Conservation (phyloP, 768 basidiomycete genomes). For the Agaricus blazei region DNA sequence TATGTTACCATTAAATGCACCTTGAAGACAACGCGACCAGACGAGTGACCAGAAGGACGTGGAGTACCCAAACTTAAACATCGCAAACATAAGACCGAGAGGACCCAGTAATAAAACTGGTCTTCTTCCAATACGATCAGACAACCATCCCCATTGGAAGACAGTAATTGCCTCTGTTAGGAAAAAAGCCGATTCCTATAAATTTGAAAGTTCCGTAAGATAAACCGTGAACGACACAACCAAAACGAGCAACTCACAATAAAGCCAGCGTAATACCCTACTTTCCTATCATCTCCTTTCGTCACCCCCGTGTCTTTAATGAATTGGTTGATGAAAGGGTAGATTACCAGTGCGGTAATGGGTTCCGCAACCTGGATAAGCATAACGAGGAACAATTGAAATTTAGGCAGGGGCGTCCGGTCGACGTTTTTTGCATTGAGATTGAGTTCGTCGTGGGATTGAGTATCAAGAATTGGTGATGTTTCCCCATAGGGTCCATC, state of each 20-base stretch:
- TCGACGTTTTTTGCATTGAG: constrained; percentile 1
- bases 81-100: constrained; percentile 32
- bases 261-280: constrained; percentile 45
- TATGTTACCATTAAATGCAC: constrained; percentile 35
- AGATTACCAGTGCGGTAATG: constrained; percentile 37
- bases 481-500: background rate
- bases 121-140: constrained; percentile 40
- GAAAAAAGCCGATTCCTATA: constrained; percentile 40
- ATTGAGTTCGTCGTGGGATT: background rate
- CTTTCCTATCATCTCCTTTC: constrained; percentile 36
- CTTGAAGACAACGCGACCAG: constrained; percentile 26
- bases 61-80: constrained; percentile 38
- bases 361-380: constrained; percentile 40
- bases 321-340: constrained; percentile 42
- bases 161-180: constrained; percentile 38
- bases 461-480: background rate
- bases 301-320: constrained; percentile 39
- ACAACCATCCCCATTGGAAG: constrained; percentile 38
- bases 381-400: constrained; percentile 33
- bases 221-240: background rate
- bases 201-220: background rate
- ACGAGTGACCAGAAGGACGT: constrained; percentile 29
- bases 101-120: constrained; percentile 41
- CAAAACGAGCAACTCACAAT: constrained; percentile 26
- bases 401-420: constrained; percentile 33